Percentiles rank a stretch among this genome's conserved stretches.
phyloP scores from a whole-genome alignment of 495 filamentous ascomycete species.

The Lepraria neglecta region DNA sequence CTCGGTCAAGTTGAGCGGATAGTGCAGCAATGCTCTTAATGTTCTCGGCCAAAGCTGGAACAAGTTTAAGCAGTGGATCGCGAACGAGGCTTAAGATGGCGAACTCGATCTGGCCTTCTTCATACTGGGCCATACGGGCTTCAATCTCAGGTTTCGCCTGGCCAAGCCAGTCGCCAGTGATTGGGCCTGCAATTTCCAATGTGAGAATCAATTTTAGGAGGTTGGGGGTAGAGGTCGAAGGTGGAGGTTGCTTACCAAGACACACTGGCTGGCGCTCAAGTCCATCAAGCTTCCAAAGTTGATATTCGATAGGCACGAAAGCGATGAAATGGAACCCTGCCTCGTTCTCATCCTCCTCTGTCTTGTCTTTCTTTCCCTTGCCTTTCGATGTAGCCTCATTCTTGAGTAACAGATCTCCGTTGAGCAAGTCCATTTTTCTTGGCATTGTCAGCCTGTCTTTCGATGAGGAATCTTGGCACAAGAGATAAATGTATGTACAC shows the following conservation, averaged over 20 bases:
- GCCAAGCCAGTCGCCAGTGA: slow-evolving; percentile 45
- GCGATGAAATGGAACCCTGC: slow-evolving; percentile 80
- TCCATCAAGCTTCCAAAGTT: slow-evolving; percentile 88
- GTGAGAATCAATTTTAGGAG: neutral
- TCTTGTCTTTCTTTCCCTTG: slow-evolving; percentile 28
- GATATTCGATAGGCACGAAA: slow-evolving; percentile 67
- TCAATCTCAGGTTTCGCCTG: slow-evolving; percentile 43
- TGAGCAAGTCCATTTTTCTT: slow-evolving; percentile 71
- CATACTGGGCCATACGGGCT: slow-evolving; percentile 48
- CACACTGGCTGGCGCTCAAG: slow-evolving; percentile 65
- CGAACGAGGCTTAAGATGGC: slow-evolving; percentile 49
- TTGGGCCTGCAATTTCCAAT: slow-evolving; percentile 29
- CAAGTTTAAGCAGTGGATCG: slow-evolving; percentile 44
- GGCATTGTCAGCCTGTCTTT: neutral
- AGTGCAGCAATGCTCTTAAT: slow-evolving; percentile 39
- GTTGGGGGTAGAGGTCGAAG: neutral
- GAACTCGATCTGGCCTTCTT: slow-evolving; percentile 52
- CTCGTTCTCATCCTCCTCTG: slow-evolving; percentile 43
- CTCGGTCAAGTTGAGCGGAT: slow-evolving; percentile 32
- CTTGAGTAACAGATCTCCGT: slow-evolving; percentile 63
- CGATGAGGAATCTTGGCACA: neutral
- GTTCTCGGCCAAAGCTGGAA: slow-evolving; percentile 42
- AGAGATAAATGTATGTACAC: neutral
- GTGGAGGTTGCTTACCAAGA: slow-evolving; percentile 49
- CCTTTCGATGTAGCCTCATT: slow-evolving; percentile 48